These are phyloP conservation scores for Paraglomus brasilianum DNA, from an alignment of 192 early-diverging fungal species.

Conservation along the genomic window DNA sequence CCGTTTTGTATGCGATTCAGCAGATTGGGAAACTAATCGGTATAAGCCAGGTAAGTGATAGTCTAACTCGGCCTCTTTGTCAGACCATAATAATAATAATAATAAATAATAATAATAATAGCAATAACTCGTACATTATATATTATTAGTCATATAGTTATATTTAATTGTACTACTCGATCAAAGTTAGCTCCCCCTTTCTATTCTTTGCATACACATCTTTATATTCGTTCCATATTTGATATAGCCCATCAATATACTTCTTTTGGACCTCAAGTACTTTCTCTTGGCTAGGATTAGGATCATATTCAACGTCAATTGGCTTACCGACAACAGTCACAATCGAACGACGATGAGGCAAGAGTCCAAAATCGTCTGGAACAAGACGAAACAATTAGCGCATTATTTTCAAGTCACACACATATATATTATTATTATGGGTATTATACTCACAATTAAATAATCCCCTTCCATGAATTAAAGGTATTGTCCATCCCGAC, in stretches of 20 bases:
- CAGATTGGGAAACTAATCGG: too few relatives aligned
- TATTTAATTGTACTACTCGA: conserved; percentile 46
- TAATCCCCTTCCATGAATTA: conserved; percentile 82
- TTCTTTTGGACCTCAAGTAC: conserved; percentile 56
- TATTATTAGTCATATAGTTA: too few relatives aligned
- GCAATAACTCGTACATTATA: too few relatives aligned
- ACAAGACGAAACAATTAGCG: neutral
- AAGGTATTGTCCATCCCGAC: conserved; percentile 66
- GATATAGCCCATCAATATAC: conserved; percentile 63
- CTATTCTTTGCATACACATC: conserved; percentile 64
- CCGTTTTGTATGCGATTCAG: too few relatives aligned
- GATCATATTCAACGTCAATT: conserved; percentile 52
- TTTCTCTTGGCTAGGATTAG: conserved; percentile 58
- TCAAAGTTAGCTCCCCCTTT: conserved; percentile 58
- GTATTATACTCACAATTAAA: conserved; percentile 70
- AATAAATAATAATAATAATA: too few relatives aligned
- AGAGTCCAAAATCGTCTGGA: conserved; percentile 47
- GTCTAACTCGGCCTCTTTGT: too few relatives aligned
- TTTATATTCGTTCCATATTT: conserved; percentile 66
- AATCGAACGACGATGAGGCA: conserved; percentile 51
- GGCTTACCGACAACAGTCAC: conserved; percentile 60
- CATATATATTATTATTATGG: neutral
- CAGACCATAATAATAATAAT: too few relatives aligned
- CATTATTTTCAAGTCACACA: neutral
- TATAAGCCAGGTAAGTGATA: too few relatives aligned